Percentiles rank a stretch among this genome's conserved stretches.
phyloP scores from a whole-genome alignment of 2,329 filamentous ascomycete genomes.

The Aspergillus clavatus region DNA sequence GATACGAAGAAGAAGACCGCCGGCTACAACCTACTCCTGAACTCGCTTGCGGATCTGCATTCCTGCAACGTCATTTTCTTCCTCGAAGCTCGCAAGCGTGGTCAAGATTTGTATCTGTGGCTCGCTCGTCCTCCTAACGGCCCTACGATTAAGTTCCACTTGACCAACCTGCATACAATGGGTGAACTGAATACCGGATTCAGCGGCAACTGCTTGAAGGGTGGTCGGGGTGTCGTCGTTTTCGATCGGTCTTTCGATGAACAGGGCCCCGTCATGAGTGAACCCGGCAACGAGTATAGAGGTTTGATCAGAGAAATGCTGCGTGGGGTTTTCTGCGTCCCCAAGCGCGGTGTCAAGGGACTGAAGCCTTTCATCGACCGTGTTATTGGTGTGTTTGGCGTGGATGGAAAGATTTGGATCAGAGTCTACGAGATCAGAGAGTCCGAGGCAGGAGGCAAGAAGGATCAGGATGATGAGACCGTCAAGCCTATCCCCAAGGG shows the following conservation, averaged over 20 bases:
- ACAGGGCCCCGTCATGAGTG: conserved; percentile 68
- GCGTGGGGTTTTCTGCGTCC: conserved; percentile 85
- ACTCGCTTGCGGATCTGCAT: conserved; percentile 72
- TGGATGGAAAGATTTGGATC: conserved; percentile 93
- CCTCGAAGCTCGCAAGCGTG: conserved; percentile 84
- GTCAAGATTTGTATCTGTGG: conserved; percentile 92
- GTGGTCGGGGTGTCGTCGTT: conserved; percentile 81
- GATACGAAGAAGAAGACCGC: conserved; percentile 76
- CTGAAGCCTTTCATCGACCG: conserved; percentile 96
- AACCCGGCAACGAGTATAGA: conserved; percentile 41
- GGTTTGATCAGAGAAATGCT: conserved; percentile 74
- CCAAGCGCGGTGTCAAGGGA: conserved; percentile 72
- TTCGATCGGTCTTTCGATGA: conserved; percentile 86
- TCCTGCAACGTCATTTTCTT: conserved; percentile 94
- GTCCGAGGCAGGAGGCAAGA: conserved; percentile 59
- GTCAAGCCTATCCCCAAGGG: conserved; percentile 38
- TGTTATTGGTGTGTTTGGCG: conserved; percentile 85
- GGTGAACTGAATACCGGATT: conserved; percentile 79
- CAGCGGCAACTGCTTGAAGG: conserved; percentile 93
- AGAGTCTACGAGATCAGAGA: conserved; percentile 91
- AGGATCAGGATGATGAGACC: conserved; percentile 37
- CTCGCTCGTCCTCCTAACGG: conserved; percentile 85
- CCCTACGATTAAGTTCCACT: conserved; percentile 58
- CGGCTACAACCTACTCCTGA: conserved; percentile 65
- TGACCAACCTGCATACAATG: conserved; percentile 77